Base-by-base conservation (phyloP, 345 rosid species). In the Salix dunnii region DNA sequence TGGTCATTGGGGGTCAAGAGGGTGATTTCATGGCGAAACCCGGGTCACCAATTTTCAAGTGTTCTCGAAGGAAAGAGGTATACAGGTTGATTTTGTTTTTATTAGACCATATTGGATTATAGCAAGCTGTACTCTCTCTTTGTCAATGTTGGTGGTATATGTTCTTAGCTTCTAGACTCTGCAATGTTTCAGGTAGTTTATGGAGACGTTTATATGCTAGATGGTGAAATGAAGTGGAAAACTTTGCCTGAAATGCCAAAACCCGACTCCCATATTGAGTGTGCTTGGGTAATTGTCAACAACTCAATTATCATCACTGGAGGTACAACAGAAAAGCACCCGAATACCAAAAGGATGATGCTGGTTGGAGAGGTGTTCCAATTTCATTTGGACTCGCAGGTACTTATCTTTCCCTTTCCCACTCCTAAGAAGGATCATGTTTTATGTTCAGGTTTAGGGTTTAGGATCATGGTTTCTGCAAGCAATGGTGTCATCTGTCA, bases 21-120 rank as follows among this genome's bases (percentile, higher is more conserved):
- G 97, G 98, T 49, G 98, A 91, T 83, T 93, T 93, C 74, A 87
- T 86, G 94, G 91, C 97, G 27, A 91, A 94, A 82, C 98, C 95
- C 25, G 89, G 91, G 78, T 93, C 98, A 9, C 82, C 95, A 6
- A 89, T 90, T 79, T 93, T 89, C 89, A 93, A 91, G 73, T 91
- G 97, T 78, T 90, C 98, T 42, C 94, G 97, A 72, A 81, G 98
- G 83, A 78, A 82, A 28, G 97, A 92, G 97, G 97, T 91, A 85
- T 69, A 10, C 27, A 0, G 28, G 25, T 35, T 48, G 6, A 65
- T 38, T 14, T 70, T 67, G 21, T 66, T 77, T 79, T 6, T 11
- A 12, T 73, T 70, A 55, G 0, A 18, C 17, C 27, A 23, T 27
- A 27, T n/a, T 55, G 23, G 40, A 14, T 31, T 38, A 76, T 28